A percentile compares a stretch with the other conserved stretches of the same genome.
phyloP scores from a whole-genome alignment of 495 filamentous ascomycete genomes.

The Darksidea phi region DNA sequence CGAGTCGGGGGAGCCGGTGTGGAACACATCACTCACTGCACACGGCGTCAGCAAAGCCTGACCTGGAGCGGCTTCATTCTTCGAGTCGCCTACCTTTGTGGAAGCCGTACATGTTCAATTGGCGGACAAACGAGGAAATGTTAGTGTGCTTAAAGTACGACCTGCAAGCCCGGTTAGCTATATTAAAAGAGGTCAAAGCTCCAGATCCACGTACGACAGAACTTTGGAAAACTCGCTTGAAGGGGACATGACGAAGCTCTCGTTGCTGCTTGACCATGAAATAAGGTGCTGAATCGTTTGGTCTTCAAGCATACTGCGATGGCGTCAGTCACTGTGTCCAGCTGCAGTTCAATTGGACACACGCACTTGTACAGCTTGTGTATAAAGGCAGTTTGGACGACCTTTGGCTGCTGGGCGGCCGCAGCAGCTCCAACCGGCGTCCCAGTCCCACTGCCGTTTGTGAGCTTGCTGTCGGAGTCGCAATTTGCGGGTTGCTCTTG shows the following conservation, averaged over 20 bases:
- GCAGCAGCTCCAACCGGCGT: conserved; percentile 66
- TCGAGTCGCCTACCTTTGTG: conserved; percentile 77
- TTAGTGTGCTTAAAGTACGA: conserved; percentile 99
- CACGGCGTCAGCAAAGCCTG: conserved; percentile 10
- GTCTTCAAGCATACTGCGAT: conserved; percentile 89
- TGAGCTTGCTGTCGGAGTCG: conserved; percentile 18
- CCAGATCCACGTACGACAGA: conserved; percentile 67
- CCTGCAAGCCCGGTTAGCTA: conserved; percentile 52
- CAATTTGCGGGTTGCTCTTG: conserved; percentile 8
- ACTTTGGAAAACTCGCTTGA: conserved; percentile 98
- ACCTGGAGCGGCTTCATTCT: not conserved
- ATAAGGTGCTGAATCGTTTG: conserved; percentile 89
- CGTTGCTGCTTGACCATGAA: conserved; percentile 87
- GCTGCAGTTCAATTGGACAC: not conserved
- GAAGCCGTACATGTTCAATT: conserved; percentile 99
- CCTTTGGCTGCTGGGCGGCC: conserved; percentile 90
- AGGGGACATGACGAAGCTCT: conserved; percentile 98
- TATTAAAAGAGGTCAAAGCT: conserved; percentile 34
- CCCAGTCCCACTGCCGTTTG: conserved; percentile 35
- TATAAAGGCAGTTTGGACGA: conserved; percentile 98
- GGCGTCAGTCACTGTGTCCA: conserved; percentile 43
- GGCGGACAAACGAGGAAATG: conserved; percentile 95
- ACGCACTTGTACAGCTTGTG: conserved; percentile 98
- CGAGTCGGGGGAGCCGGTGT: conserved; percentile 92
- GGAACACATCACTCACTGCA: conserved; percentile 96